Evolutionary conservation across 1,284 basidiomycete species (phyloP).

Genomic region (Trametes sp.): DNA sequence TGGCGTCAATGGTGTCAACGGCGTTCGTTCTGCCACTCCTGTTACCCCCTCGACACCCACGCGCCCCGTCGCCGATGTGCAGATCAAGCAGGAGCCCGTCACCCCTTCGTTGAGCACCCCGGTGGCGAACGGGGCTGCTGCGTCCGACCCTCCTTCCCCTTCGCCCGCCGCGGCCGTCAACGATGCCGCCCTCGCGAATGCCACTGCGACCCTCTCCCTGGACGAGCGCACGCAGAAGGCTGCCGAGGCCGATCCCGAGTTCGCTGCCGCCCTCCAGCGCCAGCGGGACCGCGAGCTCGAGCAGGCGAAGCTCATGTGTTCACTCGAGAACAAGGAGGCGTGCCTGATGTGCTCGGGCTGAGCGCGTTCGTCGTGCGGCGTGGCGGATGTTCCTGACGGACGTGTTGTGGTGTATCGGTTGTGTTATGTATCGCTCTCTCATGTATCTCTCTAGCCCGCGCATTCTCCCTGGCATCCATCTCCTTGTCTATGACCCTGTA

Average conservation of each 20-base stretch:
- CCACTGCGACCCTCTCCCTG: conserved; percentile 34
- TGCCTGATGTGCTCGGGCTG: conserved; percentile 87
- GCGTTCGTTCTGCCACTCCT: conserved; percentile 13
- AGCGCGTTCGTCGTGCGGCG: conserved; percentile 26
- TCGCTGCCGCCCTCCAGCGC: conserved; percentile 80
- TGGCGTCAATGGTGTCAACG: conserved; percentile 28
- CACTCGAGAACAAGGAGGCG: conserved; percentile 89
- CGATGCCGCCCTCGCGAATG: conserved; percentile 27
- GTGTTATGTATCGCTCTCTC: conserved; percentile 23
- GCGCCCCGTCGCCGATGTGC: conserved; percentile 5
- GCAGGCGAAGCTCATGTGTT: conserved; percentile 83
- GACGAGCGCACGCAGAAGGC: conserved; percentile 58
- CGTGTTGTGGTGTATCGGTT: conserved; percentile 10
- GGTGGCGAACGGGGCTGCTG: conserved; percentile 17
- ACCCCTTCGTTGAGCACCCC: conserved; percentile 33
- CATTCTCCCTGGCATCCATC: conserved; percentile 8
- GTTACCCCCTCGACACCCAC: conserved; percentile 37
- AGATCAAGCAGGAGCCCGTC: conserved; percentile 37
- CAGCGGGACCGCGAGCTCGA: conserved; percentile 81
- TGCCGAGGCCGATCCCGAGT: conserved; percentile 78
- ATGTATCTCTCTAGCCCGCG: conserved; percentile 21
- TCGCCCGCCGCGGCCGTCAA: conserved; percentile 24
- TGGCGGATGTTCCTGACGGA: background rate
- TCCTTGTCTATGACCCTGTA: conserved; percentile 24
- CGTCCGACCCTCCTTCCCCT: conserved; percentile 28